A percentile compares a stretch with the other conserved stretches of the same genome.
phyloP scores from a whole-genome alignment of 2,329 filamentous ascomycete genomes.

The Penicillium corylophilum region DNA sequence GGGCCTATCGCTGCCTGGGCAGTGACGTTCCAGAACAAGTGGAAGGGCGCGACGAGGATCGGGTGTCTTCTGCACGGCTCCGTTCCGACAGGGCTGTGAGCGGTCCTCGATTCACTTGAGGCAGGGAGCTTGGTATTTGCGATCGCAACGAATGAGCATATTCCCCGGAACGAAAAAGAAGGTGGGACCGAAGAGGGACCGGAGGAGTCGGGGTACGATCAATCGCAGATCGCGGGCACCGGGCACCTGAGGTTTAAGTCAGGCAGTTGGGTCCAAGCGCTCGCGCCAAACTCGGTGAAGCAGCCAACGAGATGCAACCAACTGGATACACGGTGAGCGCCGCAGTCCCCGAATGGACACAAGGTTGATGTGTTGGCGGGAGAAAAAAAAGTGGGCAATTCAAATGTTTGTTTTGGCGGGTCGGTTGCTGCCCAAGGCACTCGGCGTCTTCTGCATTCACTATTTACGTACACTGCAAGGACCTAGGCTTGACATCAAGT shows the following conservation, averaged over 20 bases:
- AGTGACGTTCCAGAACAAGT: background rate
- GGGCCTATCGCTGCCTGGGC: background rate
- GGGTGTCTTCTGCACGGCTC: constrained; percentile 15
- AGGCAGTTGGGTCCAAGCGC: constrained; percentile 28
- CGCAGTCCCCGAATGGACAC: constrained; percentile 7
- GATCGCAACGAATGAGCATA: constrained; percentile 6
- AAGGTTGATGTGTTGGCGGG: constrained; percentile 14
- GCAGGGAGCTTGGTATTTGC: background rate
- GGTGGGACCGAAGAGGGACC: background rate
- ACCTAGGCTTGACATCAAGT: background rate
- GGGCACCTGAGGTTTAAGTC: constrained; percentile 22
- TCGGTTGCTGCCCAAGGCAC: constrained; percentile 26
- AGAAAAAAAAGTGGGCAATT: constrained; percentile 12
- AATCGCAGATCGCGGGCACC: constrained; percentile 10
- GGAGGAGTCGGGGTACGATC: constrained; percentile 4
- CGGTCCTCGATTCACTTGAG: constrained; percentile 8
- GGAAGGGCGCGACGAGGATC: constrained; percentile 1
- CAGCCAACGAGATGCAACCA: constrained; percentile 14
- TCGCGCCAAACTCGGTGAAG: constrained; percentile 9
- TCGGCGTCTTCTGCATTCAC: background rate
- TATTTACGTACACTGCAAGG: background rate
- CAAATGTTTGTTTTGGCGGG: constrained; percentile 26
- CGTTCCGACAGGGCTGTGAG: constrained; percentile 14
- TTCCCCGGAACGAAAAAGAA: background rate
- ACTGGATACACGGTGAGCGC: constrained; percentile 7